Evolutionary conservation across 2,329 filamentous ascomycete species (phyloP).

Genomic region (Neoascochyta sp.): DNA sequence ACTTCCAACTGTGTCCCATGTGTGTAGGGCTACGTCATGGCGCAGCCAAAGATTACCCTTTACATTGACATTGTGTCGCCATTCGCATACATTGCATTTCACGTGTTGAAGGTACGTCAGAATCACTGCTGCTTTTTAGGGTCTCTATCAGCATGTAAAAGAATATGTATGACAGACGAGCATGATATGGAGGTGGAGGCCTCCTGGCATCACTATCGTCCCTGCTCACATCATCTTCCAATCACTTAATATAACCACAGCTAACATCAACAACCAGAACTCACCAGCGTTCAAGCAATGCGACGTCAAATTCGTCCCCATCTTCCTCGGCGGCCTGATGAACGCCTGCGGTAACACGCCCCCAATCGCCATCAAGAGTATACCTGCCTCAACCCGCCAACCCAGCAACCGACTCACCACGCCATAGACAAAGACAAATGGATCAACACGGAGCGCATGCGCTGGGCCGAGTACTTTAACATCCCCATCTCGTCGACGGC

Average conservation of each 20-base stretch:
- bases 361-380: conserved; percentile 56
- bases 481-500: conserved; percentile 48
- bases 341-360: conserved; percentile 53
- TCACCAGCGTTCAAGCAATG: conserved; percentile 54
- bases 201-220: too few species aligned
- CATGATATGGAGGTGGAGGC: too few species aligned
- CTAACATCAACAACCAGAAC: conserved; percentile 40
- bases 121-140: too few species aligned
- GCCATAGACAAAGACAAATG: conserved; percentile 56
- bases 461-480: conserved; percentile 53
- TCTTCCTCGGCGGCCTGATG: conserved; percentile 60
- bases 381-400: background rate
- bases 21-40: too few species aligned
- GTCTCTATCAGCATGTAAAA: too few species aligned
- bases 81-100: conserved; percentile 59
- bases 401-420: background rate
- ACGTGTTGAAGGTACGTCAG: conserved; percentile 50
- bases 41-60: conserved; percentile 51
- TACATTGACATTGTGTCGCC: conserved; percentile 59
- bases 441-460: conserved; percentile 52
- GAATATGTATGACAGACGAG: too few species aligned
- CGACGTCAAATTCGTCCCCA: conserved; percentile 55
- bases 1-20: too few species aligned
- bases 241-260: too few species aligned
- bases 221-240: too few species aligned